Percentiles rank a stretch among this genome's conserved stretches.
Evolutionary conservation across 805 yeast genomes (phyloP).

Genomic region (Myxozyma udenii): DNA sequence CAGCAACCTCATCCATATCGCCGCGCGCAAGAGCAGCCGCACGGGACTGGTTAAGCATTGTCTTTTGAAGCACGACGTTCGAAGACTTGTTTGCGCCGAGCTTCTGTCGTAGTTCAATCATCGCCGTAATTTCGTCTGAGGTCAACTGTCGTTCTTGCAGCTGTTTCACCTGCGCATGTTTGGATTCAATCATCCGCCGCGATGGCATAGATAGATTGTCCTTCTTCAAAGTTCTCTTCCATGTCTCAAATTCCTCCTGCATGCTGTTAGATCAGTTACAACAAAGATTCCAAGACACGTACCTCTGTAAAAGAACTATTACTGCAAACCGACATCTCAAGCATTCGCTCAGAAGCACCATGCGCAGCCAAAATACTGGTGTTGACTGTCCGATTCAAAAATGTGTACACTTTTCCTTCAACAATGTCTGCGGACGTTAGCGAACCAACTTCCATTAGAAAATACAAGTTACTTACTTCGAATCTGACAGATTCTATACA

Average conservation of each 20-base stretch:
- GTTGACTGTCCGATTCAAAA: slow-evolving; percentile 52
- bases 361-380: slow-evolving; percentile 72
- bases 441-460: background rate
- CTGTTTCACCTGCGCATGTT: slow-evolving; percentile 56
- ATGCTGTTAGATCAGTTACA: background rate
- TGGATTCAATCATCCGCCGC: slow-evolving; percentile 59
- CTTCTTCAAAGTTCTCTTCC: slow-evolving; percentile 57
- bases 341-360: slow-evolving; percentile 68
- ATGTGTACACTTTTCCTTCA: slow-evolving; percentile 47
- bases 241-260: slow-evolving; percentile 66
- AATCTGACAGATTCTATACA: slow-evolving; percentile 81
- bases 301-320: slow-evolving; percentile 63
- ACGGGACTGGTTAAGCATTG: slow-evolving; percentile 67
- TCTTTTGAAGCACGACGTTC: slow-evolving; percentile 72
- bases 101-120: slow-evolving; percentile 68
- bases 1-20: slow-evolving; percentile 36
- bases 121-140: slow-evolving; percentile 67
- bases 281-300: background rate
- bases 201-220: slow-evolving; percentile 61
- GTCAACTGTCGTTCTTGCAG: slow-evolving; percentile 68
- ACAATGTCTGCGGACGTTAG: slow-evolving; percentile 11
- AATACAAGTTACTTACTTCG: slow-evolving; percentile 47
- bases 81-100: slow-evolving; percentile 61
- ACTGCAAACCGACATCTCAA: slow-evolving; percentile 75
- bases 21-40: slow-evolving; percentile 62